A percentile compares a stretch with the other conserved stretches of the same genome.
These are phyloP conservation scores for Didymosphaeria variabile DNA, from an alignment of 2,329 filamentous ascomycete species.

Conservation along the genomic window DNA sequence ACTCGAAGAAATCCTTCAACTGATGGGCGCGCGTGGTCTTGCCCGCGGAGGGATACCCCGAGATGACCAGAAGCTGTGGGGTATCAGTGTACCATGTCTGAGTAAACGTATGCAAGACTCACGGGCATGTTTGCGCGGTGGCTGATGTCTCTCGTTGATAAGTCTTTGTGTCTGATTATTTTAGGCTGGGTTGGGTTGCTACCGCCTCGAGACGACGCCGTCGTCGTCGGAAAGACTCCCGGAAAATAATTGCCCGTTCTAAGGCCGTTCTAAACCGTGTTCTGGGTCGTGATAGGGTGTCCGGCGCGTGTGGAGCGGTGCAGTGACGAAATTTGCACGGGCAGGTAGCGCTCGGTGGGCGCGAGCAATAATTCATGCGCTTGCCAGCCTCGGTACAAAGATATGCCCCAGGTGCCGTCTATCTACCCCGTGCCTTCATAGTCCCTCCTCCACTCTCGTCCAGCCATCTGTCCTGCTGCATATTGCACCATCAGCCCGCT, in stretches of 20 bases:
- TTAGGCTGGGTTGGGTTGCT: not conserved
- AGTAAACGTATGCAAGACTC: constrained; percentile 19
- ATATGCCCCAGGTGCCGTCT: constrained; percentile 9
- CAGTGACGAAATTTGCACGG: constrained; percentile 22
- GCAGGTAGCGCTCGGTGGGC: not conserved
- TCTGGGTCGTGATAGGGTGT: constrained; percentile 7
- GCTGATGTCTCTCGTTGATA: not conserved
- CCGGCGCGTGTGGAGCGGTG: constrained; percentile 2
- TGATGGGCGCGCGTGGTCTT: constrained; percentile 70
- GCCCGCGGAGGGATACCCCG: constrained; percentile 70
- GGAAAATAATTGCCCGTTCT: constrained; percentile 16
- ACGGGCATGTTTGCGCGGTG: constrained; percentile 35
- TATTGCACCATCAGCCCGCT: constrained; percentile 21
- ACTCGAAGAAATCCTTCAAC: constrained; percentile 70
- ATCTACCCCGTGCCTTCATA: not conserved
- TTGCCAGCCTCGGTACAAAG: constrained; percentile 19
- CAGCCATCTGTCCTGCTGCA: constrained; percentile 12
- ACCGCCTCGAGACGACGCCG: constrained; percentile 28
- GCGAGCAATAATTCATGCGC: constrained; percentile 16
- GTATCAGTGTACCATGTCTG: constrained; percentile 28
- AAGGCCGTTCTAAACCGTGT: not conserved
- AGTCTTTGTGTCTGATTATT: not conserved
- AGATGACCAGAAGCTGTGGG: constrained; percentile 66
- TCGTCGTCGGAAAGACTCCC: constrained; percentile 8
- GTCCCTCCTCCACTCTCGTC: constrained; percentile 16